Evolutionary conservation across 371 early-diverging fungal genomes (phyloP).

Genomic region (Rhizopus delemar): DNA sequence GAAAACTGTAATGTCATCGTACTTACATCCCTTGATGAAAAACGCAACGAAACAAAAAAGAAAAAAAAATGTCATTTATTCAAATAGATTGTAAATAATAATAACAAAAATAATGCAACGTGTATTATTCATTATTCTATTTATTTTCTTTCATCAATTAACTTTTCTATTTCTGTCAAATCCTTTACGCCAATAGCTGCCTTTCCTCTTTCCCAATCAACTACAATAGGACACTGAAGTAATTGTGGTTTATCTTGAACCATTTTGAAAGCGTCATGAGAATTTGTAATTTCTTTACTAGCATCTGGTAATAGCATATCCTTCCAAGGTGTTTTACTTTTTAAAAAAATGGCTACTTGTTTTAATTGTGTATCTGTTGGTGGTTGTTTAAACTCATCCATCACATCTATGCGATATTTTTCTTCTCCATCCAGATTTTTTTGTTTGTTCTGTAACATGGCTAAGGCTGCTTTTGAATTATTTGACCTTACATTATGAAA

Average conservation of each 20-base stretch:
- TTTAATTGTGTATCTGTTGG: constrained; percentile 28
- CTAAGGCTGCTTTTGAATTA: constrained; percentile 29
- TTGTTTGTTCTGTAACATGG: constrained; percentile 27
- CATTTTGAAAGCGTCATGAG: constrained; percentile 26
- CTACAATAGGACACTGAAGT: constrained; percentile 37
- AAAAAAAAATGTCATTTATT: no score
- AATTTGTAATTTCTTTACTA: constrained; percentile 9
- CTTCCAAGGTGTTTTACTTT: constrained; percentile 25
- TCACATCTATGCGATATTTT: constrained; percentile 27
- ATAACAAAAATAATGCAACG: no score
- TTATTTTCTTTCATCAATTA: constrained; percentile 24
- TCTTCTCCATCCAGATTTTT: constrained; percentile 30
- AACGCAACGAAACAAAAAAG: no score
- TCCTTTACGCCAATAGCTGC: constrained; percentile 37
- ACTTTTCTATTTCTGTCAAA: constrained; percentile 24
- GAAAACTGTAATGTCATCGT: constrained; percentile 31
- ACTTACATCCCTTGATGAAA: constrained; percentile 5
- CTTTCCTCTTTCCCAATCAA: constrained; percentile 46
- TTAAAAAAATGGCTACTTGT: constrained; percentile 25
- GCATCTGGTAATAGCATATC: constrained; percentile 21
- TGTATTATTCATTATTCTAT: no score
- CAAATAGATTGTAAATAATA: no score
- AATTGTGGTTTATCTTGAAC: constrained; percentile 26
- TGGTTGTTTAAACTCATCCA: constrained; percentile 24
- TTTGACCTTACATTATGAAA: constrained; percentile 34